phyloP scores from a whole-genome alignment of 768 basidiomycete species.

The Agaricus sinodeliciosus region DNA sequence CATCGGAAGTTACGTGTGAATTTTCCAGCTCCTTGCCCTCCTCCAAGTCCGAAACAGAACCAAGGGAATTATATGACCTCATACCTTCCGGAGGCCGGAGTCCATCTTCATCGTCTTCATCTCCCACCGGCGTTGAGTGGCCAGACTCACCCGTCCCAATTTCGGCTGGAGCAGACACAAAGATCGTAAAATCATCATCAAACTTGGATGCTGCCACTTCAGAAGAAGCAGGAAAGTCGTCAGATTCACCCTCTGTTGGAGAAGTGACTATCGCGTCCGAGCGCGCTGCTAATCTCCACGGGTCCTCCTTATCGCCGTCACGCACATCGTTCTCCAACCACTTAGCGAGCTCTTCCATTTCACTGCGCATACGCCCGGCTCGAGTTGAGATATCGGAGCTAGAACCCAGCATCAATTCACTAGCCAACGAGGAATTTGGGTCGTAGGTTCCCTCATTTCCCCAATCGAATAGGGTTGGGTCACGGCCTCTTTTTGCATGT shows the following conservation, averaged over 20 bases:
- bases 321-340: conserved; percentile 54
- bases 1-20: conserved; percentile 5
- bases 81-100: conserved; percentile 9
- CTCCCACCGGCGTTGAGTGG: background rate
- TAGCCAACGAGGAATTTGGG: background rate
- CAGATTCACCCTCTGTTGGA: conserved; percentile 16
- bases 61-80: conserved; percentile 42
- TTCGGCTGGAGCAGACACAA: conserved; percentile 53
- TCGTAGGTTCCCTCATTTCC: conserved; percentile 27
- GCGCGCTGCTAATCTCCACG: conserved; percentile 33
- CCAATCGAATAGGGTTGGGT: conserved; percentile 31
- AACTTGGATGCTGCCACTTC: conserved; percentile 23
- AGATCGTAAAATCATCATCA: conserved; percentile 78
- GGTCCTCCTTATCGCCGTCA: conserved; percentile 23
- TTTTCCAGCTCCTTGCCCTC: conserved; percentile 11
- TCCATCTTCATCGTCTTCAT: conserved; percentile 9
- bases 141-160: conserved; percentile 11
- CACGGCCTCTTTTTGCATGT: conserved; percentile 17
- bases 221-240: background rate
- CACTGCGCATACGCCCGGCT: conserved; percentile 33
- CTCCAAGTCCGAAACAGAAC: conserved; percentile 55
- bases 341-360: conserved; percentile 53
- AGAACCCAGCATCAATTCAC: conserved; percentile 9
- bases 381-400: conserved; percentile 16
- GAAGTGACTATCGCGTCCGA: conserved; percentile 22